Evolutionary conservation across 2,329 filamentous ascomycete genomes (phyloP), one percentile per base, ranked within the genome.

Genomic region (Scortechinia acanthostroma): DNA sequence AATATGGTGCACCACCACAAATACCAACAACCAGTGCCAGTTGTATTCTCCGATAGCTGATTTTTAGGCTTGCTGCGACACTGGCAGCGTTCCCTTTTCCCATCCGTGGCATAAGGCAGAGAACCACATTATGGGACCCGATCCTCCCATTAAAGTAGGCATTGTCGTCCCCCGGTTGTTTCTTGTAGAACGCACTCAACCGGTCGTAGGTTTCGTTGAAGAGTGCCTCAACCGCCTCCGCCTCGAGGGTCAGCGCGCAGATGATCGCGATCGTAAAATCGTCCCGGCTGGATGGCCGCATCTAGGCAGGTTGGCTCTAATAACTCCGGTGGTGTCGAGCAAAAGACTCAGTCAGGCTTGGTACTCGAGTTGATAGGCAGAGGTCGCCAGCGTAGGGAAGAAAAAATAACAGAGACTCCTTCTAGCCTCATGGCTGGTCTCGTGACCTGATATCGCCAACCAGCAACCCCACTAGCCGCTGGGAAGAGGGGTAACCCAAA

Each of bases 1-100:
- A 17, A 6, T 13, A 21, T 1, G 65, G 64, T 3, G 63, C 53
- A 6, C 61, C 66, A 0, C 65, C 69, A 40, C 66, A 70, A 2
- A 70, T 55, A 0, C 68, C 68, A 2, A 63, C 60, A 0, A 70
- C 40, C 0, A 71, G 21, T 0, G 49, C 60, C 0, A 70, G 49
- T 19, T 52, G 56, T 3, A 72, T 46, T 2, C 47, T 46, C 0
- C 47, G 43, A 30, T 61, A 71, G 40, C 63, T 70, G 1, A 48
- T 51, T 0, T 56, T 55, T 13, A 70, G 46, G 17, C 50, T 53
- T 0, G 55, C 48, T 0, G 59, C 50, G 0, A 57, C 49, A 2
- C 43, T 43, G 0, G 61, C 55, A 0, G 62, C 55, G 22, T 21
- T 56, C 14, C 30, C 49, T 21, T 55, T 63, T 4, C 61, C 61